Percentiles rank a stretch among this genome's conserved stretches.
These are phyloP conservation scores for Prunus salicina DNA, from an alignment of 306 rosid species.

Conservation along the genomic window DNA sequence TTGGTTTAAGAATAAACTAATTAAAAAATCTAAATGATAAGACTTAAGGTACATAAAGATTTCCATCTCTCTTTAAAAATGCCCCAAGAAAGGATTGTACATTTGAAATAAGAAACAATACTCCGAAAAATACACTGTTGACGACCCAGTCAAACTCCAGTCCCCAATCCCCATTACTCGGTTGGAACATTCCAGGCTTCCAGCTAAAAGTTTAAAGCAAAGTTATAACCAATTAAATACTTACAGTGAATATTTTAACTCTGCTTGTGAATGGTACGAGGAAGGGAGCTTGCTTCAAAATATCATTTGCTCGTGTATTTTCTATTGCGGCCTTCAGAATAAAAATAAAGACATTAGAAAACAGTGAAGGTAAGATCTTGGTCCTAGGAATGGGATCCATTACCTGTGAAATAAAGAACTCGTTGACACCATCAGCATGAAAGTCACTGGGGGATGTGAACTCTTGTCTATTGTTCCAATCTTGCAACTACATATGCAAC, in stretches of 20 bases:
- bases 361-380: neutral
- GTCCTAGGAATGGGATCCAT: constrained; percentile 15
- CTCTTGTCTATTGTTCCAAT: constrained; percentile 93
- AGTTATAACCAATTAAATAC: constrained; percentile 30
- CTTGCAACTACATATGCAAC: constrained; percentile 70
- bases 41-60: neutral
- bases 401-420: constrained; percentile 96
- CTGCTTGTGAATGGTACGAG: constrained; percentile 98
- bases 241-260: constrained; percentile 89
- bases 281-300: constrained; percentile 89
- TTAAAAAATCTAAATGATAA: neutral
- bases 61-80: neutral
- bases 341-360: constrained; percentile 8
- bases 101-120: neutral
- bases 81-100: neutral
- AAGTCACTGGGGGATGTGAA: constrained; percentile 83
- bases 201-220: constrained; percentile 18
- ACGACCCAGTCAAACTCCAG: constrained; percentile 4
- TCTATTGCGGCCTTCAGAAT: constrained; percentile 60
- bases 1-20: constrained; percentile 23
- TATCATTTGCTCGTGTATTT: constrained; percentile 87
- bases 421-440: constrained; percentile 98
- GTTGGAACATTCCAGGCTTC: neutral
- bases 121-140: neutral
- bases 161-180: neutral